Percentiles rank a stretch among this genome's conserved stretches.
phyloP scores from a whole-genome alignment of 2,329 filamentous ascomycete genomes.

The Aspergillus chevalieri region DNA sequence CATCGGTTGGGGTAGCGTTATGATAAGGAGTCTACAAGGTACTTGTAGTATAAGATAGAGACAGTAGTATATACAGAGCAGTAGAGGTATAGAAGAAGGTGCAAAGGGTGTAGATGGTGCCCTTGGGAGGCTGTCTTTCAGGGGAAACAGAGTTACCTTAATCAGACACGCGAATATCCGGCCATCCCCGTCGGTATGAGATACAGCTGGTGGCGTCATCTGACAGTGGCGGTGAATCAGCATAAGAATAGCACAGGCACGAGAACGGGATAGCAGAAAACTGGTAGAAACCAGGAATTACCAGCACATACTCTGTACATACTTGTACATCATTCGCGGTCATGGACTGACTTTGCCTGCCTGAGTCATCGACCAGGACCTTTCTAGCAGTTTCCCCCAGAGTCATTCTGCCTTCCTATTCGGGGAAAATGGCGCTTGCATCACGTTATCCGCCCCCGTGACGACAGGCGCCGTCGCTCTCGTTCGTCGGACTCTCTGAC shows the following conservation, averaged over 20 bases:
- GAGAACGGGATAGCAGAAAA: background rate
- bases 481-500: conserved; percentile 12
- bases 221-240: background rate
- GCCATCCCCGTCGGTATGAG: too few species aligned
- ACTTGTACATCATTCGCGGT: background rate
- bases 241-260: background rate
- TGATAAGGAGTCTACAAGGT: too few species aligned
- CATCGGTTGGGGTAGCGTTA: too few species aligned
- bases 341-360: background rate
- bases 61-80: too few species aligned
- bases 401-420: background rate
- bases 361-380: conserved; percentile 2
- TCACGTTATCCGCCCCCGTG: conserved; percentile 25
- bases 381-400: conserved; percentile 16
- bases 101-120: too few species aligned
- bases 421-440: conserved; percentile 6
- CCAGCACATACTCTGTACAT: background rate
- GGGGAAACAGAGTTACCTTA: too few species aligned
- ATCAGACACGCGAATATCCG: too few species aligned
- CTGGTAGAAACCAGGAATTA: background rate
- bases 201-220: background rate
- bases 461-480: conserved; percentile 11
- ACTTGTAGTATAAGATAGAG: too few species aligned
- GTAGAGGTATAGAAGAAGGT: too few species aligned
- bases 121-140: too few species aligned